Base-by-base conservation (phyloP, 2,329 filamentous ascomycete genomes). In the Fusarium abutilonis region DNA sequence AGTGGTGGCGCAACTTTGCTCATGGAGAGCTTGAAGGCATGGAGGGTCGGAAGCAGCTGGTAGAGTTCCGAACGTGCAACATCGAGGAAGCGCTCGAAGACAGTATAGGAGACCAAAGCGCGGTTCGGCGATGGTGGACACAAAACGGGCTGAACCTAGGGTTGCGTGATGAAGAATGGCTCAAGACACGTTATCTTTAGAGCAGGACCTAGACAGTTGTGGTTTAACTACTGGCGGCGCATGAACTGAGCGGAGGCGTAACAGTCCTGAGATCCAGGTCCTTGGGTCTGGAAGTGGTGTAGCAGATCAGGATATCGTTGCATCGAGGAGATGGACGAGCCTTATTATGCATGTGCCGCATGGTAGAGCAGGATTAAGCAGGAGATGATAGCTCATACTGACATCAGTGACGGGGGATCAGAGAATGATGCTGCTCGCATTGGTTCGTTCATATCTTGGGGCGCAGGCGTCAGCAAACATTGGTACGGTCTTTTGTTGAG, bases 21-120 rank as follows among this genome's bases (percentile, higher is more conserved):
- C 78, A 83, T 49, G 81, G 84, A 44, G 79, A 83, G 69, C 77
- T 85, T 29, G 79, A 79, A 1, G 82, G 79, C 36, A 85, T 81
- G 83, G 76, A 80, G 36, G 83, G 83, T 14, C 77, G 81, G 29
- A 79, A 79, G 61, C 82, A 93, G 67, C 84, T 86, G 48, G 93
- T 97, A 23, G 92, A 96, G 75, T 97, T 97, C 76, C 93, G 94
- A 75, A 96, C 92, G 1, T 97, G 93, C 75, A 93, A 96, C 75
- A 95, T 98, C 60, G 93, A 97, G 74, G 94, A 97, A 77, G 93
- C 93, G 1, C 82, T 97, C 35, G 93, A 97, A 74, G 93, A 97
- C 73, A 91, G 92, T 19, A 85, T 94, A 45, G 85, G 85, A 9
- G 88, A 89, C 51, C 89, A 92, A 61, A 86, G 88, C 64, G 83